Base-by-base conservation (phyloP, 2,329 filamentous ascomycete genomes). In the Davidsoniella eucalypti region DNA sequence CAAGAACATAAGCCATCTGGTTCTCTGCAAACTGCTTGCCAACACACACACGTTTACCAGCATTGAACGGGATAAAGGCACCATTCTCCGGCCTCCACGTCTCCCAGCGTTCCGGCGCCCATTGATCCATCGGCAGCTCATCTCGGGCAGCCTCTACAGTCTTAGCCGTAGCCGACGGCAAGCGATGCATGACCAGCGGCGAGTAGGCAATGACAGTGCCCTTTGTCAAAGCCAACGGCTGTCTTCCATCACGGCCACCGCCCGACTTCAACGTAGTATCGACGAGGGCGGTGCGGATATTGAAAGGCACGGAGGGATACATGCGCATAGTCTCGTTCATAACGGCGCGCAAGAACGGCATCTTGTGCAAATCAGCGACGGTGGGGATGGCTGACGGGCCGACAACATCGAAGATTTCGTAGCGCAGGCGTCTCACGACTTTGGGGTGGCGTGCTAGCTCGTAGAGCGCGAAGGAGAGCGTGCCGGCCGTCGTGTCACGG, bases 401-500 rank as follows among this genome's bases (percentile, higher is more conserved):
- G 4, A 94, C 73, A 0, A 69, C 69, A 1, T 72, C 61, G 23
- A 80, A 62, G 58, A 94, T 87, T 63, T 94, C 87, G 21, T 68
- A 64, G 21, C 87, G 78, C 47, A 95, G 71, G 61, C 78, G 84
- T 48, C 68, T 62, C 3, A 87, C 75, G 2, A 77, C 71, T 2
- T 76, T 67, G 0, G 87, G 86, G 56, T 85, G 72, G 14, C 78
- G 76, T 37, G 80, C 75, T 2, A 95, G 72, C 63, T 94, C 86
- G 63, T 92, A 93, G 53, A 94, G 71, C 36, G 76, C 71, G 82
- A 87, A 94, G 0, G 80, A 83, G 0, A 95, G 71, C 0, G 84
- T 87, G 14, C 73, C 76, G 26, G 87, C 87, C 0, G 88, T 95
- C 12, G 88, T 94, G 63, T 95, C 88, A 38, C 84, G 76, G 10